Conservation (phyloP, 2,329 filamentous ascomycete species). For the Coniochaeta sp. region DNA sequence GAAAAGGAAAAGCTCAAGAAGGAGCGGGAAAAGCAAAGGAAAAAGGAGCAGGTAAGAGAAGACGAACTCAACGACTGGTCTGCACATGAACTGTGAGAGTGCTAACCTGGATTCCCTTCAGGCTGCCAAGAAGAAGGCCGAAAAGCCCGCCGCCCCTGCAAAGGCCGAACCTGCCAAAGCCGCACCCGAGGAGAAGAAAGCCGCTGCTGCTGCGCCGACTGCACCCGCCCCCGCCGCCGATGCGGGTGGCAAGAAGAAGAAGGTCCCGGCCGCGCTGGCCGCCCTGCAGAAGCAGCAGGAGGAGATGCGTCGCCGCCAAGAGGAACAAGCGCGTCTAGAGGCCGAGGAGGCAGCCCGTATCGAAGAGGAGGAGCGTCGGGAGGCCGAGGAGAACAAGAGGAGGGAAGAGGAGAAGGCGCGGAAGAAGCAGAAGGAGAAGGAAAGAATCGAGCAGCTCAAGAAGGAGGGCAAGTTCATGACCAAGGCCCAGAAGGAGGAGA, state of each 20-base stretch:
- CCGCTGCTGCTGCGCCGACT: constrained; percentile 26
- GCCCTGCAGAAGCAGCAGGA: constrained; percentile 79
- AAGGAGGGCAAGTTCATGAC: constrained; percentile 82
- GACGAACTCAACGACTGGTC: background rate
- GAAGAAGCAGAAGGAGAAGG: constrained; percentile 83
- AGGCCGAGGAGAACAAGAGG: constrained; percentile 60
- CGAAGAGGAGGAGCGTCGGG: constrained; percentile 57
- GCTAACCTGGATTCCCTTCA: constrained; percentile 31
- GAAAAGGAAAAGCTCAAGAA: constrained; percentile 99
- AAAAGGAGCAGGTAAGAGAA: constrained; percentile 74
- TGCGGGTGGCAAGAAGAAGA: constrained; percentile 73
- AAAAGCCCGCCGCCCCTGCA: constrained; percentile 31
- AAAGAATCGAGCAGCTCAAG: constrained; percentile 80
- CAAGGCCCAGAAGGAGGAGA: constrained; percentile 78
- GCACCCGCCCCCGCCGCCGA: constrained; percentile 30
- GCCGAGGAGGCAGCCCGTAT: constrained; percentile 59
- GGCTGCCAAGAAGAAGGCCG: constrained; percentile 79
- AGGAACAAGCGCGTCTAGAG: constrained; percentile 50
- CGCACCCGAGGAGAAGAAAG: constrained; percentile 41
- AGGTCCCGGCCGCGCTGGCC: constrained; percentile 67
- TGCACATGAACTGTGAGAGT: background rate
- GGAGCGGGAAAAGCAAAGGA: constrained; percentile 95
- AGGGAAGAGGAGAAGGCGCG: constrained; percentile 66
- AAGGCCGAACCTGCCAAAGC: constrained; percentile 48
- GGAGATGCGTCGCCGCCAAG: constrained; percentile 57